Conservation (phyloP, 129 eudicot species). For the Calendula officinalis region DNA sequence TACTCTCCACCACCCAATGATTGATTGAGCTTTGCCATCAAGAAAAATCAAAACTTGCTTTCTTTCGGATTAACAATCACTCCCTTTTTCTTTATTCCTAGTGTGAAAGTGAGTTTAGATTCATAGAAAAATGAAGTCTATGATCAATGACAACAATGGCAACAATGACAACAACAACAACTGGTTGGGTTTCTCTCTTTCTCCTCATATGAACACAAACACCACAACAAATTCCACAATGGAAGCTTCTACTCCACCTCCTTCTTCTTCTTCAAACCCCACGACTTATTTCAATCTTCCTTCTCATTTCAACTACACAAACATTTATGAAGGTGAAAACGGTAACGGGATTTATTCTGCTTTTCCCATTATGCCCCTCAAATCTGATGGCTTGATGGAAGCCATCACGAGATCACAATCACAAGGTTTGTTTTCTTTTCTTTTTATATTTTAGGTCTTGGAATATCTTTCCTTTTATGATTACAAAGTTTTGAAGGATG, state of each 20-base stretch:
- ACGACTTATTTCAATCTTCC: constrained; percentile 38
- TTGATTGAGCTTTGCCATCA: constrained; percentile 39
- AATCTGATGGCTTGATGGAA: constrained; percentile 81
- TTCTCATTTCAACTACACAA: constrained; percentile 52
- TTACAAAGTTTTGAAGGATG: background rate
- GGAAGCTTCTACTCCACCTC: constrained; percentile 37
- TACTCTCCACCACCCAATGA: constrained; percentile 54
- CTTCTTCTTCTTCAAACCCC: constrained; percentile 40
- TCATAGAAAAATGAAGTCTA: constrained; percentile 54
- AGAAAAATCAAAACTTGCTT: constrained; percentile 25
- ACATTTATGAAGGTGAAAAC: constrained; percentile 47
- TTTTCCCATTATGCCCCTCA: constrained; percentile 67
- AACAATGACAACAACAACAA: constrained; percentile 35
- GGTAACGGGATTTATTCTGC: constrained; percentile 46
- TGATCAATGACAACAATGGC: constrained; percentile 36
- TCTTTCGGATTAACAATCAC: constrained; percentile 25
- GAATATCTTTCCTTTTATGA: constrained; percentile 15
- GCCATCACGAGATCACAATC: constrained; percentile 63
- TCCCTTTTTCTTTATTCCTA: constrained; percentile 35
- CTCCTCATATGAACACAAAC: constrained; percentile 58
- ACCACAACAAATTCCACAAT: constrained; percentile 13
- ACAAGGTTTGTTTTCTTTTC: constrained; percentile 45
- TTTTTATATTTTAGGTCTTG: background rate
- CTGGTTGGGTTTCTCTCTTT: constrained; percentile 89
- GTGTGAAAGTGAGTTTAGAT: constrained; percentile 33